Evolutionary conservation across 2,329 filamentous ascomycete genomes (phyloP), one percentile per base, ranked within the genome.

Genomic region (Monosporascus sp.): DNA sequence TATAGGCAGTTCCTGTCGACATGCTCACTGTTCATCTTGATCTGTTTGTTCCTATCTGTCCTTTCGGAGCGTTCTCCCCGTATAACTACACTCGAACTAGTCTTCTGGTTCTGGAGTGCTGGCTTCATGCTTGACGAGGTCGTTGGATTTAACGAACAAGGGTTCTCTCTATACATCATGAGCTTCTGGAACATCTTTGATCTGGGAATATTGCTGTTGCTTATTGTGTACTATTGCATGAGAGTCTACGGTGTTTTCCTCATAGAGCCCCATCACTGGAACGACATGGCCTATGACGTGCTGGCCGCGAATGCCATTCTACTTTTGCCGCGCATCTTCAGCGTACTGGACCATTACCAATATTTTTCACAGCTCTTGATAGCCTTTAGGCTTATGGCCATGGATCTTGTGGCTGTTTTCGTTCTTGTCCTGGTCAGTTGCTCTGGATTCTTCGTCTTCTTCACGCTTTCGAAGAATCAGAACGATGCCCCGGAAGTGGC

Each of bases 101-200:
- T 96, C 14, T 97, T 97, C 72, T 97, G 93, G 93, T 90, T 97
- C 70, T 97, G 93, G 92, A 96, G 91, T 66, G 90, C 91, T 26
- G 93, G 93, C 1, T 97, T 95, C 70, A 96, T 97, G 91, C 82
- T 97, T 35, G 93, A 97, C 65, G 93, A 97, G 71, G 81, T 97
- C 22, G 91, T 97, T 19, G 92, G 92, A 11, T 97, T 97, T 77
- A 96, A 92, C 60, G 93, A 97, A 70, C 91, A 97, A 71, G 93
- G 93, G 3, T 97, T 97, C 68, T 92, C 91, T 38, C 81, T 97
- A 31, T 97, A 97, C 72, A 90, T 97, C 65, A 93, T 97, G 85
- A 96, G 91, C 68, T 94, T 97, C 69, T 97, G 93, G 93, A 97
- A 97, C 69, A 84, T 92, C 38, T 96, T 97, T 69, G 93, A 97